A percentile compares a stretch with the other conserved stretches of the same genome.
Evolutionary conservation across 441 rosid species (phyloP).

Genomic region (Erodium texanum): DNA sequence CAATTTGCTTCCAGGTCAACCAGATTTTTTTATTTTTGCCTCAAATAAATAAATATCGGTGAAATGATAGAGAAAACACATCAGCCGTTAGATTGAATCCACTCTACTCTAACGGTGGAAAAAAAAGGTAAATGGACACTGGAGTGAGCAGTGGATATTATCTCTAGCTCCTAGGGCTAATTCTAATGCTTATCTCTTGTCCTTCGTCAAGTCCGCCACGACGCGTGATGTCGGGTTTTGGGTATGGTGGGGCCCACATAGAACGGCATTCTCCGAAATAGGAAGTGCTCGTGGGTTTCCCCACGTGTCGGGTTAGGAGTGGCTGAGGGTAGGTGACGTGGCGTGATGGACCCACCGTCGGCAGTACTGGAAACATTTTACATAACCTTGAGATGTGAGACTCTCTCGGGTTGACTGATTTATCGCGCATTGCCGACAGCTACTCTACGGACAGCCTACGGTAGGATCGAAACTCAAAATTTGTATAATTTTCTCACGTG

Average conservation of each 20-base stretch:
- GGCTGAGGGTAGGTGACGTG: neutral
- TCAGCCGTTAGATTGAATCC: neutral
- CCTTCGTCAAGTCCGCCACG: neutral
- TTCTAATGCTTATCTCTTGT: neutral
- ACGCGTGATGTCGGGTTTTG: neutral
- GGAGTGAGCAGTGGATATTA: neutral
- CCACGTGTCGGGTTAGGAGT: neutral
- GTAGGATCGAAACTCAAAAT: neutral
- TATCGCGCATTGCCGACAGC: neutral
- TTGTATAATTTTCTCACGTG: no score
- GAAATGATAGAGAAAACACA: neutral
- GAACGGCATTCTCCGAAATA: neutral
- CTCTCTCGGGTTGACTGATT: neutral
- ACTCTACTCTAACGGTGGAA: neutral
- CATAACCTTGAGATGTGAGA: neutral
- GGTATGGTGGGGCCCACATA: neutral
- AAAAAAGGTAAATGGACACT: neutral
- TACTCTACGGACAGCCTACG: neutral
- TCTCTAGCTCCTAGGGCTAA: neutral
- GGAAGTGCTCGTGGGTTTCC: neutral
- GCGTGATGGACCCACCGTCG: neutral
- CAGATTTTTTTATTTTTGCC: neutral
- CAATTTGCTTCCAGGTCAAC: neutral
- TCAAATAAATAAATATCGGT: neutral
- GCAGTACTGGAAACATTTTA: no score